Evolutionary conservation across 2,329 filamentous ascomycete species (phyloP), one percentile per base, ranked within the genome.

Genomic region (Verticillium nubilum): DNA sequence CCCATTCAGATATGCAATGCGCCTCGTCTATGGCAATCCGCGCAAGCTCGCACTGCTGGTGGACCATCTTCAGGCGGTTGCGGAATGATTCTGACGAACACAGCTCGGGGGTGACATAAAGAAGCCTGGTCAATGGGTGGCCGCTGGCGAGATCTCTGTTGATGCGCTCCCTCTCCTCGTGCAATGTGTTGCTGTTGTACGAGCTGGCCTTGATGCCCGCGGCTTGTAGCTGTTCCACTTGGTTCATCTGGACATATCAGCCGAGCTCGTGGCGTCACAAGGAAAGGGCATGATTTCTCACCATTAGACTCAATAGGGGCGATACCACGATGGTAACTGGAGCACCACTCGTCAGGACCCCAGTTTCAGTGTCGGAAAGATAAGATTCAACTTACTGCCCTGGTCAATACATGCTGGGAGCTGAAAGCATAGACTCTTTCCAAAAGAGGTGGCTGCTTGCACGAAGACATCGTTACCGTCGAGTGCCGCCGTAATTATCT

Each of bases 1-100:
- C 94, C 94, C 94, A 97, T 86, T 97, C 93, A 26, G 91, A 96
- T 66, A 98, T 96, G 72, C 94, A 98, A 73, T 98, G 94, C 2
- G 94, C 94, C 76, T 98, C 94, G 69, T 98, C 94, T 60, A 98
- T 87, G 54, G 90, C 94, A 63, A 98, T 86, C 15, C 94, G 86
- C 10, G 89, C 88, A n/a, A 98, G 83, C 74, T 97, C 91, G 60
- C 85, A 84, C 72, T 97, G 92, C 60, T 86, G 78, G 69, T 97
- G 79, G 15, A 97, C 88, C 4, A 89, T 78, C 61, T 84, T 82
- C 9, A 97, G 78, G 55, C 87, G 85, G 61, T 86, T 84, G 42
- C 93, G 89, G 73, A 98, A 97, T 60, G 82, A 81, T 62, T 92
- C 84, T 4, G 86, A 84, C 33, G 89, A 86, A 72, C 94, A 97